A percentile compares a stretch with the other conserved stretches of the same genome.
Conservation (phyloP, 805 yeast species). For the Kuraishia molischiana region DNA sequence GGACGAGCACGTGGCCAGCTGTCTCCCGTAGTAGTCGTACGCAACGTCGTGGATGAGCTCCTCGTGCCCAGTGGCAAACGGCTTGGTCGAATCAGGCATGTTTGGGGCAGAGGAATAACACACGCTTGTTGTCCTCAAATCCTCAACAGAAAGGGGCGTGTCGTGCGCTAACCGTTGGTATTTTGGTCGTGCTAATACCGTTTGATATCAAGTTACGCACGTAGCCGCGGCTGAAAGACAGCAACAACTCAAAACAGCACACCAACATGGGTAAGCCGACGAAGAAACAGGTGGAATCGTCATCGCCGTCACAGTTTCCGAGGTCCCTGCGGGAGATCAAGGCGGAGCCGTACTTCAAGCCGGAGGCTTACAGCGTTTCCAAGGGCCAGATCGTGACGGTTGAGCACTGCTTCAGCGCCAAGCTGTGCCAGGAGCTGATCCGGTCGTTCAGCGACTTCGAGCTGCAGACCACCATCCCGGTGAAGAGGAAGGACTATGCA, state of each 20-base stretch:
- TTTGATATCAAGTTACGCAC: too few relatives aligned
- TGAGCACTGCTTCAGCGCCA: constrained; percentile 25
- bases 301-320: not conserved
- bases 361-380: not conserved
- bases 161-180: too few relatives aligned
- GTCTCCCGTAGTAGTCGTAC: constrained; percentile 88
- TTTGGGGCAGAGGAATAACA: not conserved
- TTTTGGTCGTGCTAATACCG: too few relatives aligned
- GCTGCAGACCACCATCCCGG: constrained; percentile 37
- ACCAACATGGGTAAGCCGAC: too few relatives aligned
- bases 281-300: too few relatives aligned
- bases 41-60: constrained; percentile 86
- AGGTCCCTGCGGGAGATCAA: not conserved
- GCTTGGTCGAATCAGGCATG: constrained; percentile 37
- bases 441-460: constrained; percentile 13
- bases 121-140: too few relatives aligned
- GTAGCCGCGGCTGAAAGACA: too few relatives aligned
- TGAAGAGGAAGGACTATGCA: constrained; percentile 43
- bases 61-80: constrained; percentile 85
- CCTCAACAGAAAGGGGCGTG: too few relatives aligned
- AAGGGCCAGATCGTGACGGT: constrained; percentile 29
- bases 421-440: constrained; percentile 30
- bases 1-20: constrained; percentile 89
- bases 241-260: too few relatives aligned
- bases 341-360: not conserved